These are phyloP conservation scores for Withania somnifera DNA, from an alignment of 305 asterid genomes.

Conservation along the genomic window DNA sequence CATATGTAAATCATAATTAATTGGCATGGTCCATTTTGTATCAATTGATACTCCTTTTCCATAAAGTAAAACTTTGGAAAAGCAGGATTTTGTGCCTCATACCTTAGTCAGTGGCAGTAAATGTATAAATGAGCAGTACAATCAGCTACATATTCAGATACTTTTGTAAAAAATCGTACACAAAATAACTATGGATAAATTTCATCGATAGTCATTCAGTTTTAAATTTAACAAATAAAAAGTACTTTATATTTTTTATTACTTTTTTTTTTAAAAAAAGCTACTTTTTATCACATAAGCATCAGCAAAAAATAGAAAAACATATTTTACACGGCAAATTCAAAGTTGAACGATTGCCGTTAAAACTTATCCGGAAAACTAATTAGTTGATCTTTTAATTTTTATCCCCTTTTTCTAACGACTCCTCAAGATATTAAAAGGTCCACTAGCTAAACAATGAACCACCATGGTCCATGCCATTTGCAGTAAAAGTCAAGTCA, in stretches of 20 bases:
- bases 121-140: not conserved
- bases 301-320: not conserved
- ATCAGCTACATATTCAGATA: not conserved
- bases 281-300: no score
- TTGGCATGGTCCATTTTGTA: not conserved
- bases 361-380: not conserved
- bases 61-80: not conserved
- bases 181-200: not conserved
- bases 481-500: not conserved
- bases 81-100: not conserved
- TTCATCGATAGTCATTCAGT: not conserved
- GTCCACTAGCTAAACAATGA: not conserved
- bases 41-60: not conserved
- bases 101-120: not conserved
- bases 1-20: not conserved
- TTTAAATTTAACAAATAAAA: not conserved
- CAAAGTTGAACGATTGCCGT: not conserved
- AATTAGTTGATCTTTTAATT: not conserved
- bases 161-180: not conserved
- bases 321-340: no score
- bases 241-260: no score
- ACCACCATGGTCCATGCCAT: slow-evolving; percentile 4
- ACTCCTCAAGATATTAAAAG: not conserved
- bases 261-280: no score
- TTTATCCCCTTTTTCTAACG: not conserved